These are phyloP conservation scores for Globisporangium lucens DNA, from an alignment of 352 stramenopile genomes.

Conservation along the genomic window DNA sequence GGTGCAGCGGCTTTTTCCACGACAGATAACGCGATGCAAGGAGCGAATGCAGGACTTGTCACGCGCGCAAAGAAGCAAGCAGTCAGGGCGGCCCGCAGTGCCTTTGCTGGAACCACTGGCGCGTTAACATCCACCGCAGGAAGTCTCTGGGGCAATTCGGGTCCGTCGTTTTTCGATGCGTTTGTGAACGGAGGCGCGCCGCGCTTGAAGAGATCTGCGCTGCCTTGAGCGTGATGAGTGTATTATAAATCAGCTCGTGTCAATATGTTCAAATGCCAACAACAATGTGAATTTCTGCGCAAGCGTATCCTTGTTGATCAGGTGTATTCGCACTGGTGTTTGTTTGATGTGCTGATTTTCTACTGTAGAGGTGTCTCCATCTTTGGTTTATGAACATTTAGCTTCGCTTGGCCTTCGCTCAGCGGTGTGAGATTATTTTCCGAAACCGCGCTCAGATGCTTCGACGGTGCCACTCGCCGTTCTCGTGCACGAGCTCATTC, in stretches of 20 bases:
- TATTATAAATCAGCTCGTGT: neutral
- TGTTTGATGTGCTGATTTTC: neutral
- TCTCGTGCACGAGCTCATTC: slow-evolving; percentile 77
- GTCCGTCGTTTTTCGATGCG: slow-evolving; percentile 57
- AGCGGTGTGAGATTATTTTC: neutral
- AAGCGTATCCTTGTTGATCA: neutral
- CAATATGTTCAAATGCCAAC: neutral
- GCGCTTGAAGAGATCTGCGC: slow-evolving; percentile 37
- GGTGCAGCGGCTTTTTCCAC: neutral
- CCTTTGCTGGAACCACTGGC: slow-evolving; percentile 8
- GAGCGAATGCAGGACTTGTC: slow-evolving; percentile 35
- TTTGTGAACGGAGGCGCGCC: slow-evolving; percentile 70
- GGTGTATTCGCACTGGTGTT: neutral
- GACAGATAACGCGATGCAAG: slow-evolving; percentile 29
- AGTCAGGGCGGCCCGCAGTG: slow-evolving; percentile 15
- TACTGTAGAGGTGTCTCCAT: neutral
- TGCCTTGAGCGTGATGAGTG: slow-evolving; percentile 10
- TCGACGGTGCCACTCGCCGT: slow-evolving; percentile 71
- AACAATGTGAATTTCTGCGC: neutral
- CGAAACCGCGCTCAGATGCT: slow-evolving; percentile 28
- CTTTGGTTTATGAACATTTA: neutral
- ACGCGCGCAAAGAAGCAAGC: slow-evolving; percentile 41
- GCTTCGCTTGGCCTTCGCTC: neutral
- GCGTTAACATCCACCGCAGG: slow-evolving; percentile 7
- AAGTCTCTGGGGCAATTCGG: slow-evolving; percentile 20